Evolutionary conservation across 1,139 yeast genomes (phyloP).

Genomic region (Yamadazyma dushanensis): DNA sequence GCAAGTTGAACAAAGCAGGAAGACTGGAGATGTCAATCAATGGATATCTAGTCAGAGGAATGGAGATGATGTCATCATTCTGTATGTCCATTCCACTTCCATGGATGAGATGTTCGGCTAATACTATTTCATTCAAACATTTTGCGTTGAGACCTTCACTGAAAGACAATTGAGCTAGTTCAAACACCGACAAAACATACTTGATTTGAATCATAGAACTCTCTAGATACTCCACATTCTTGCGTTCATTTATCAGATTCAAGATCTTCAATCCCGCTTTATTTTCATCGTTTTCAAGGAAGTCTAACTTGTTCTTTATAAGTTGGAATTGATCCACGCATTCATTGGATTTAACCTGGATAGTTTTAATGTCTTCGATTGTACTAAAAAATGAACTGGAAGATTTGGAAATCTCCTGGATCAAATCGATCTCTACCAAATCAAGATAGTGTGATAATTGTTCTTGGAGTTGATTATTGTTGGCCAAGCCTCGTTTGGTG

Average conservation of each 20-base stretch:
- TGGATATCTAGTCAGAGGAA: constrained; percentile 50
- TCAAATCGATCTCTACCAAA: constrained; percentile 76
- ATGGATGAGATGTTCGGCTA: constrained; percentile 54
- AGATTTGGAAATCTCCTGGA: constrained; percentile 80
- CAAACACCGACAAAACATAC: constrained; percentile 48
- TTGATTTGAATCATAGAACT: constrained; percentile 66
- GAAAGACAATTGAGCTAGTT: constrained; percentile 53
- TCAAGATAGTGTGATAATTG: constrained; percentile 81
- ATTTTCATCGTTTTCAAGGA: constrained; percentile 52
- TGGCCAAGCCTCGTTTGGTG: constrained; percentile 17
- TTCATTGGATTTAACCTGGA: constrained; percentile 55
- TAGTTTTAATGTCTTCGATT: constrained; percentile 68
- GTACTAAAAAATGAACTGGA: constrained; percentile 85
- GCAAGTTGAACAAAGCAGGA: constrained; percentile 59
- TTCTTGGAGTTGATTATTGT: constrained; percentile 70
- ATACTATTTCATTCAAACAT: constrained; percentile 54
- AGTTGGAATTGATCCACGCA: constrained; percentile 51
- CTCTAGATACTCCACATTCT: constrained; percentile 63
- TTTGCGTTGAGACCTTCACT: constrained; percentile 37
- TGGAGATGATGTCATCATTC: constrained; percentile 24
- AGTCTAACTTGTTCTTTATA: constrained; percentile 42
- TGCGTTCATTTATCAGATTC: constrained; percentile 51
- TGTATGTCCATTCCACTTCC: constrained; percentile 39
- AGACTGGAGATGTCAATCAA: constrained; percentile 52
- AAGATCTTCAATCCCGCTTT: constrained; percentile 54